Evolutionary conservation across 805 yeast species (phyloP).

Genomic region (Pichia rugopelliculosa): DNA sequence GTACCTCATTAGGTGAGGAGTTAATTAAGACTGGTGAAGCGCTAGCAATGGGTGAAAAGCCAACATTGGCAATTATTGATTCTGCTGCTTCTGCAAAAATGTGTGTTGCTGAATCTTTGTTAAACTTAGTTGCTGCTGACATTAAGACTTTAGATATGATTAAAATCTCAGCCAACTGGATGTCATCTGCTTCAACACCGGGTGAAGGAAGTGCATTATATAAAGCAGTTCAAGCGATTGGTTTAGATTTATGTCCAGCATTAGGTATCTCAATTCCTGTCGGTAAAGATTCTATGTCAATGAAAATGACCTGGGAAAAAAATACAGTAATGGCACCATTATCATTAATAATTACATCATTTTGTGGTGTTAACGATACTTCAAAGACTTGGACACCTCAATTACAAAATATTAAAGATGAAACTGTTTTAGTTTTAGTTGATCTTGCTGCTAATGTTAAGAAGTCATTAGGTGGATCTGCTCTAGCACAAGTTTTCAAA

Average conservation of each 20-base stretch:
- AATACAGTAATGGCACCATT: constrained; percentile 95
- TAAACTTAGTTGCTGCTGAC: constrained; percentile 87
- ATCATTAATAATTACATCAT: constrained; percentile 85
- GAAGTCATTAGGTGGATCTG: constrained; percentile 82
- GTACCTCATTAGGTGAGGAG: constrained; percentile 75
- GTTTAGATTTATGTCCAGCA: constrained; percentile 88
- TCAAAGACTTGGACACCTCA: constrained; percentile 94
- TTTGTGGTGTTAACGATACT: constrained; percentile 79
- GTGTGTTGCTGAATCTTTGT: constrained; percentile 90
- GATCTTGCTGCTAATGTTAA: constrained; percentile 56
- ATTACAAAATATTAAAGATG: constrained; percentile 42
- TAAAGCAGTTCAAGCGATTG: constrained; percentile 96
- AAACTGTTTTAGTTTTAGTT: constrained; percentile 65
- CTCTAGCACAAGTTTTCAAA: constrained; percentile 86
- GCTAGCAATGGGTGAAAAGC: constrained; percentile 95
- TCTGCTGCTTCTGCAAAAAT: constrained; percentile 90
- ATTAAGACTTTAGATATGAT: constrained; percentile 65
- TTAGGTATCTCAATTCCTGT: constrained; percentile 92
- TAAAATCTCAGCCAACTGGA: constrained; percentile 96
- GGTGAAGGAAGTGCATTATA: constrained; percentile 95
- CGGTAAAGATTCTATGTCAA: constrained; percentile 98
- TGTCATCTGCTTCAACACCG: constrained; percentile 91
- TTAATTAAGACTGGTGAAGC: constrained; percentile 87
- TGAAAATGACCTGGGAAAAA: constrained; percentile 96
- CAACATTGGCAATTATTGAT: constrained; percentile 78